Evolutionary conservation across 768 basidiomycete species (phyloP).

Genomic region (Russula compacta): DNA sequence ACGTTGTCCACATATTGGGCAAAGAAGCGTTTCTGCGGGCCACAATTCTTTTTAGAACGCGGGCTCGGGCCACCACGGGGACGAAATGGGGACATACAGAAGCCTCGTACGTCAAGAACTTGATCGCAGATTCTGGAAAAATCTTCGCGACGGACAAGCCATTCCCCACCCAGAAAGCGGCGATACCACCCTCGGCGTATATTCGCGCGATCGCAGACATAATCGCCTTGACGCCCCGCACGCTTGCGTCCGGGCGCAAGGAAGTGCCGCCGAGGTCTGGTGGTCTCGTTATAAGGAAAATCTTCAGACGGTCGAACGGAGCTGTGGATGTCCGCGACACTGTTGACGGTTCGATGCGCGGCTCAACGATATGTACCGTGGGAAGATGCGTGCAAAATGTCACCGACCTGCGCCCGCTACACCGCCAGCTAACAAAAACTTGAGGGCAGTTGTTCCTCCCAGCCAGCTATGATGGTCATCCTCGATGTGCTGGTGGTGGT

Average conservation of each 20-base stretch:
- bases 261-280: constrained; percentile 58
- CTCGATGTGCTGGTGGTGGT: constrained; percentile 37
- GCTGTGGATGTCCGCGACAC: constrained; percentile 96
- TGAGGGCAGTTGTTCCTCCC: constrained; percentile 65
- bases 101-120: constrained; percentile 93
- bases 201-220: constrained; percentile 66
- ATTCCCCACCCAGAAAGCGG: constrained; percentile 98
- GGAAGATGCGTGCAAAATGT: neutral
- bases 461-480: constrained; percentile 53
- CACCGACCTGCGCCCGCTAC: constrained; percentile 83
- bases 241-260: constrained; percentile 34
- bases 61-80: neutral
- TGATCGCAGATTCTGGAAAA: constrained; percentile 97
- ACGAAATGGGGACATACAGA: constrained; percentile 44
- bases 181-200: constrained; percentile 80
- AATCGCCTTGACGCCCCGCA: constrained; percentile 57
- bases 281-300: constrained; percentile 88
- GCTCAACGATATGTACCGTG: neutral
- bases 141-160: constrained; percentile 91
- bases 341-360: constrained; percentile 26
- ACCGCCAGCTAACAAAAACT: constrained; percentile 89
- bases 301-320: constrained; percentile 92
- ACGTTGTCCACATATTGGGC: constrained; percentile 88
- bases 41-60: neutral
- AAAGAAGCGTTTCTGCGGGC: constrained; percentile 79